These are phyloP conservation scores for Prunus padus DNA, from an alignment of 306 rosid species.

Conservation along the genomic window DNA sequence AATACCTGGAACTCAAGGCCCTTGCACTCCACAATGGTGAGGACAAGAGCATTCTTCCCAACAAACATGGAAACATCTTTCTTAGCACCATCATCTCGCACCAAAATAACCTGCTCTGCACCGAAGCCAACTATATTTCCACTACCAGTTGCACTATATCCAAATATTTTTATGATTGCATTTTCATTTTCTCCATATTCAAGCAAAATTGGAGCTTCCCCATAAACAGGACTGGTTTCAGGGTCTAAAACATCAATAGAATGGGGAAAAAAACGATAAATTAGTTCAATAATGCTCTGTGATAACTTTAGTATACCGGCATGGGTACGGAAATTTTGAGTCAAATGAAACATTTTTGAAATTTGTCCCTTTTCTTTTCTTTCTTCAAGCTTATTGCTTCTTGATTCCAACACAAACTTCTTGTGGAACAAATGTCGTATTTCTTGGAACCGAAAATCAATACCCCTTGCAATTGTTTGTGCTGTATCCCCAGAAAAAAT, in stretches of 20 bases:
- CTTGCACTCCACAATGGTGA: conserved; percentile 73
- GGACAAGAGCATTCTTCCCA: conserved; percentile 74
- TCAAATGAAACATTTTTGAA: conserved; percentile 50
- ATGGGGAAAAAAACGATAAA: conserved; percentile 63
- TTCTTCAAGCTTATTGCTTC: conserved; percentile 11
- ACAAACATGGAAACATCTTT: conserved; percentile 42
- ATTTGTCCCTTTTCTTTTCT: conserved; percentile 43
- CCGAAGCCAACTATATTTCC: conserved; percentile 70
- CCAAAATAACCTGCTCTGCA: conserved; percentile 81
- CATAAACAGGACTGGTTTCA: conserved; percentile 64
- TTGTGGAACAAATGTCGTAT: conserved; percentile 61
- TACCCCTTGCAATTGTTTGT: conserved; percentile 85
- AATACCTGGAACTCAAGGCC: conserved; percentile 89
- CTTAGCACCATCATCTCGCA: conserved; percentile 60
- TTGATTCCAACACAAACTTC: conserved; percentile 49
- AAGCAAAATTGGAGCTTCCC: conserved; percentile 69
- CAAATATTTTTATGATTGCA: conserved; percentile 69
- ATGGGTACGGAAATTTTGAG: conserved; percentile 76
- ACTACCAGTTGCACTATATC: conserved; percentile 35
- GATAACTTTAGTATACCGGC: conserved; percentile 67
- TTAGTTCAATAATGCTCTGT: conserved; percentile 60
- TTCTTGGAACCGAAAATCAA: conserved; percentile 77
- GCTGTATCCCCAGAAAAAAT: conserved; percentile 91
- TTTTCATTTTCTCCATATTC: conserved; percentile 48
- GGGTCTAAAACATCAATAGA: conserved; percentile 65